Evolutionary conservation across 2,329 filamentous ascomycete species (phyloP).

Genomic region (Aspergillus aculeatus): DNA sequence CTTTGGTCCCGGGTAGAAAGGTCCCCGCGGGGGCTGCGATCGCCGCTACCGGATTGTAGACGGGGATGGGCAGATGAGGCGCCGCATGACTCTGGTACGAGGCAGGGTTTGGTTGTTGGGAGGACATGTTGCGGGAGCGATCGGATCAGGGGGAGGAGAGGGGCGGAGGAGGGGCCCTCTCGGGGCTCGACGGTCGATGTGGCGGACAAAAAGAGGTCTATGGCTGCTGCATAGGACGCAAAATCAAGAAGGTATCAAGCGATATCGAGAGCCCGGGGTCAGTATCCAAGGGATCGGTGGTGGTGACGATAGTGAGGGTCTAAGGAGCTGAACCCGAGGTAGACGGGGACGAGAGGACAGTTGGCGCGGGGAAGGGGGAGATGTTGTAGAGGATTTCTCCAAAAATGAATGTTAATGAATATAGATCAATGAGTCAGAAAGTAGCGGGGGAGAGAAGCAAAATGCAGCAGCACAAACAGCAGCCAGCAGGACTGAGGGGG

Average conservation of each 20-base stretch:
- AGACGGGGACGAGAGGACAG: conserved; percentile 18
- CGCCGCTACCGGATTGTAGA: conserved; percentile 38
- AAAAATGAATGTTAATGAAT: neutral
- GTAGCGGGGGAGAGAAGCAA: neutral
- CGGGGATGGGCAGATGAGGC: conserved; percentile 29
- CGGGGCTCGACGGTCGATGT: conserved; percentile 17
- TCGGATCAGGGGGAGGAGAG: conserved; percentile 10
- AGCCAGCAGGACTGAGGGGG: neutral
- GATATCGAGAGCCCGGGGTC: neutral
- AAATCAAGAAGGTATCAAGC: neutral
- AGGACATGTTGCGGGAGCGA: conserved; percentile 28
- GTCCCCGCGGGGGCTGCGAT: conserved; percentile 67
- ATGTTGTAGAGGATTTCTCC: conserved; percentile 14
- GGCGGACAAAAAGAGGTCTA: conserved; percentile 9
- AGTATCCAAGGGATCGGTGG: neutral
- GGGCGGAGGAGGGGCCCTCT: conserved; percentile 22
- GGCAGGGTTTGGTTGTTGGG: conserved; percentile 29
- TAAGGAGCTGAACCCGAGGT: conserved; percentile 1
- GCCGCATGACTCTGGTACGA: conserved; percentile 31
- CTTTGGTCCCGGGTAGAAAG: conserved; percentile 90
- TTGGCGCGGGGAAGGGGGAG: conserved; percentile 24
- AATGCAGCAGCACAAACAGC: neutral
- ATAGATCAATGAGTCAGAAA: neutral
- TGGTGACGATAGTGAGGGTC: neutral
- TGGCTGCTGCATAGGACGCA: conserved; percentile 23